phyloP scores from a whole-genome alignment of 305 asterid genomes.

The Coffea humblotiana region DNA sequence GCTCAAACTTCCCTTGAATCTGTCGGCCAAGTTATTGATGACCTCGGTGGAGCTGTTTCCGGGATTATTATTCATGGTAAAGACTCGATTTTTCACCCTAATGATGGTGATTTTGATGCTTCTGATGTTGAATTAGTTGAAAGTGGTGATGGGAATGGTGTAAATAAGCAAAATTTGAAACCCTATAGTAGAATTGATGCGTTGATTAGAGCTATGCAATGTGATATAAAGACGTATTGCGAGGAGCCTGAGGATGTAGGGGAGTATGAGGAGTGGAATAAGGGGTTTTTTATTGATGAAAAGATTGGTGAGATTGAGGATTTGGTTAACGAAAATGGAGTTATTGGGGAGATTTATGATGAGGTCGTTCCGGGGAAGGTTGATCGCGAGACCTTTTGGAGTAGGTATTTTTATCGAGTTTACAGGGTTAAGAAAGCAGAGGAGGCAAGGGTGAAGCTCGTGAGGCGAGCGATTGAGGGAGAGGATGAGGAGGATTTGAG shows the following conservation, averaged over 20 bases:
- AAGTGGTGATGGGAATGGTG: slow-evolving; percentile 18
- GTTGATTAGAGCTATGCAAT: slow-evolving; percentile 50
- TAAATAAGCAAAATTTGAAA: slow-evolving; percentile 37
- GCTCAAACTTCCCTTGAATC: slow-evolving; percentile 89
- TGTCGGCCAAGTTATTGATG: slow-evolving; percentile 82
- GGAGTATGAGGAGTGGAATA: slow-evolving; percentile 59
- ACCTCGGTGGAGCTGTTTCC: slow-evolving; percentile 63
- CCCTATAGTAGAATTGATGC: slow-evolving; percentile 85
- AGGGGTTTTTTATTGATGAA: slow-evolving; percentile 59
- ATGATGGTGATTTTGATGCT: slow-evolving; percentile 36
- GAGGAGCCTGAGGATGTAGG: slow-evolving; percentile 56
- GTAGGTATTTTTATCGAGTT: slow-evolving; percentile 76
- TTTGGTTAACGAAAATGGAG: slow-evolving; percentile 46
- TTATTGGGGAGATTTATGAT: slow-evolving; percentile 49
- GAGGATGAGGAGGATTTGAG: slow-evolving; percentile 81
- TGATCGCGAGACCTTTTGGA: slow-evolving; percentile 72
- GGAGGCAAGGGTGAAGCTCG: slow-evolving; percentile 65
- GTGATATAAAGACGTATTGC: slow-evolving; percentile 62
- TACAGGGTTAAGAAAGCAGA: slow-evolving; percentile 56
- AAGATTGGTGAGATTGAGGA: slow-evolving; percentile 49
- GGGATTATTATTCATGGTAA: slow-evolving; percentile 59
- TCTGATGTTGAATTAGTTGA: slow-evolving; percentile 34
- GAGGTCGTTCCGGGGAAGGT: slow-evolving; percentile 65
- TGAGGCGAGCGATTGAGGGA: slow-evolving; percentile 54
- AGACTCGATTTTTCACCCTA: slow-evolving; percentile 51